Percentiles rank a stretch among this genome's conserved stretches.
Evolutionary conservation across 2,329 filamentous ascomycete species (phyloP).

Genomic region (Tolypocladium endophyticum): DNA sequence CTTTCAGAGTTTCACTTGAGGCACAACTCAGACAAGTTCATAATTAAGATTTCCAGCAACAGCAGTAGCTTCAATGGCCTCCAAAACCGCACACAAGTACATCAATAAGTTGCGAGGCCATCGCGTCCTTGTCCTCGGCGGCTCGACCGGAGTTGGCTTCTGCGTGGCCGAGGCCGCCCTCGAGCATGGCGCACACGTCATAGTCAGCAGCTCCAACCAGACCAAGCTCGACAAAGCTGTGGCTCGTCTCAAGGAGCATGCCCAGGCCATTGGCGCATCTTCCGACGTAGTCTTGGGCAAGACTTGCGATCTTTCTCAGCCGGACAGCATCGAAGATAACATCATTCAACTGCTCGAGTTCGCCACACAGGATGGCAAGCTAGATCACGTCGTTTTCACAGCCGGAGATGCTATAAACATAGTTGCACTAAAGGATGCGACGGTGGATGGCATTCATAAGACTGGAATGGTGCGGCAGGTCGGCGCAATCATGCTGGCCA

Average conservation of each 20-base stretch:
- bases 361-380: slow-evolving; percentile 31
- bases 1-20: background rate
- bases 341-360: slow-evolving; percentile 36
- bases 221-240: slow-evolving; percentile 36
- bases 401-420: slow-evolving; percentile 34
- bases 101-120: slow-evolving; percentile 23
- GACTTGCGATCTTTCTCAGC: slow-evolving; percentile 10
- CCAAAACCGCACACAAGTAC: slow-evolving; percentile 11
- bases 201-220: slow-evolving; percentile 47
- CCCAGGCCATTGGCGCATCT: slow-evolving; percentile 24
- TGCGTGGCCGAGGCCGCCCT: slow-evolving; percentile 47
- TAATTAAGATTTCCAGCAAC: background rate
- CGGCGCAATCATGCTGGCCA: slow-evolving; percentile 39
- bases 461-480: slow-evolving; percentile 39
- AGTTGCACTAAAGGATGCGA: slow-evolving; percentile 28
- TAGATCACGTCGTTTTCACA: slow-evolving; percentile 49
- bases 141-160: slow-evolving; percentile 52
- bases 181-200: slow-evolving; percentile 43
- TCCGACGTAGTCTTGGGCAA: slow-evolving; percentile 14
- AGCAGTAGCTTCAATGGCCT: background rate
- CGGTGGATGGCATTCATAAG: slow-evolving; percentile 25
- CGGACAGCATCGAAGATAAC: slow-evolving; percentile 21
- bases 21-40: background rate
- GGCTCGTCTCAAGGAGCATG: slow-evolving; percentile 20
- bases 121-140: slow-evolving; percentile 50